Evolutionary conservation across 1,284 basidiomycete species (phyloP), one percentile per base, ranked within the genome.

Genomic region (Phlebopus sp.): DNA sequence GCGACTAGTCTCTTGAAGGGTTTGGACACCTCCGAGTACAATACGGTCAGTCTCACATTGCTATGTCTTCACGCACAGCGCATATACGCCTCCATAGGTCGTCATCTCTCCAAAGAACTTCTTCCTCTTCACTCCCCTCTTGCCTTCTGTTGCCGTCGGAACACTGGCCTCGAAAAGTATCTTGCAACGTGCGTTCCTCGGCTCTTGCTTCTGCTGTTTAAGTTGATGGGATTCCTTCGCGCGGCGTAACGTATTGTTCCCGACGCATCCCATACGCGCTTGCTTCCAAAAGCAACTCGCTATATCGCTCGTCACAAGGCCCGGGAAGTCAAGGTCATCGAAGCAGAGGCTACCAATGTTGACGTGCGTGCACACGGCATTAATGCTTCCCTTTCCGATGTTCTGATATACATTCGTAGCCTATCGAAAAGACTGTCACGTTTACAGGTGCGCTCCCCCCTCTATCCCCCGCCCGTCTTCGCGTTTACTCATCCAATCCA

Each of bases 91-190:
- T 37, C 18, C 2, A 23, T 51, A 92, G 88, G 77, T 95, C 52
- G 90, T 98, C 52, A 83, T 98, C 68, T 94, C 91, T 48, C 95
- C 95, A 13, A 87, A 90, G 69, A 98, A 99, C 71, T 90, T 90
- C 76, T 97, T 97, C 83, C 81, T 97, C 49, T 99, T 97, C 76
- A 95, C 96, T 0, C 96, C 96, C 18, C 79, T 99, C 27, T 75
- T 99, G 11, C 95, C 93, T 4, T 93, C 90, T 50, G 93, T 95
- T 25, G 92, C 93, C 1, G 93, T 96, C 41, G 96, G 96, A 40
- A 97, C 96, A 0, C 77, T 98, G 29, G 76, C 71, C 47, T 70
- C 85, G 9, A 82, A 87, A 42, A 92, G 90, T 27, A 94, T 98
- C 62, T 82, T 97, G 52, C 93, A 97, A 70, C 92, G 75, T 77